A percentile compares a stretch with the other conserved stretches of the same genome.
These are phyloP conservation scores for Ceratobasidium theobromae DNA, from an alignment of 1,284 basidiomycete species.

Conservation along the genomic window DNA sequence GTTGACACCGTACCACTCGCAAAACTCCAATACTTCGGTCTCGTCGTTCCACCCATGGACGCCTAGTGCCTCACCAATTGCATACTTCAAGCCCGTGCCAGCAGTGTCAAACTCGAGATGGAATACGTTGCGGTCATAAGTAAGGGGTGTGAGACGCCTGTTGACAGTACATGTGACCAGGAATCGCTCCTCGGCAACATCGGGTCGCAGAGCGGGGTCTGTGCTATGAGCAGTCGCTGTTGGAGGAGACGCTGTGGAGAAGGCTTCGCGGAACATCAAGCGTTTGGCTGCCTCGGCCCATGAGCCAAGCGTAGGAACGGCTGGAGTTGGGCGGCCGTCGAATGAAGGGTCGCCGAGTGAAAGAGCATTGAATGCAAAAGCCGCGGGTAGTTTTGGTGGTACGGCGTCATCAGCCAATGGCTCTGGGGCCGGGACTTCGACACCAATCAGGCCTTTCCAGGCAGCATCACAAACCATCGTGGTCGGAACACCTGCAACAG, in stretches of 20 bases:
- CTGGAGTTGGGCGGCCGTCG: conserved; percentile 56
- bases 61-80: conserved; percentile 94
- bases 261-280: conserved; percentile 83
- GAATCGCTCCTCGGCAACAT: conserved; percentile 87
- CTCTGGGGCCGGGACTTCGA: conserved; percentile 30
- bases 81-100: conserved; percentile 93
- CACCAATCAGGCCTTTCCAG: conserved; percentile 32
- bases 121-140: conserved; percentile 99
- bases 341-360: conserved; percentile 53
- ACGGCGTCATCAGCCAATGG: conserved; percentile 35
- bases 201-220: conserved; percentile 69
- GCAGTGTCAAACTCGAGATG: conserved; percentile 94
- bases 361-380: conserved; percentile 71
- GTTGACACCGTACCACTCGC: conserved; percentile 88
- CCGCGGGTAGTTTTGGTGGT: conserved; percentile 55
- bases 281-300: conserved; percentile 92
- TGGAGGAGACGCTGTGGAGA: conserved; percentile 53
- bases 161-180: conserved; percentile 94
- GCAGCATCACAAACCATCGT: conserved; percentile 22
- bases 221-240: conserved; percentile 39
- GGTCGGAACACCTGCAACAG: conserved; percentile 25
- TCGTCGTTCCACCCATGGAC: conserved; percentile 98
- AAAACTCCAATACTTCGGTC: conserved; percentile 86
- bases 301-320: conserved; percentile 61
- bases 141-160: conserved; percentile 87